These are phyloP conservation scores for Corymbia citriodora DNA, from an alignment of 441 rosid genomes.

Conservation along the genomic window DNA sequence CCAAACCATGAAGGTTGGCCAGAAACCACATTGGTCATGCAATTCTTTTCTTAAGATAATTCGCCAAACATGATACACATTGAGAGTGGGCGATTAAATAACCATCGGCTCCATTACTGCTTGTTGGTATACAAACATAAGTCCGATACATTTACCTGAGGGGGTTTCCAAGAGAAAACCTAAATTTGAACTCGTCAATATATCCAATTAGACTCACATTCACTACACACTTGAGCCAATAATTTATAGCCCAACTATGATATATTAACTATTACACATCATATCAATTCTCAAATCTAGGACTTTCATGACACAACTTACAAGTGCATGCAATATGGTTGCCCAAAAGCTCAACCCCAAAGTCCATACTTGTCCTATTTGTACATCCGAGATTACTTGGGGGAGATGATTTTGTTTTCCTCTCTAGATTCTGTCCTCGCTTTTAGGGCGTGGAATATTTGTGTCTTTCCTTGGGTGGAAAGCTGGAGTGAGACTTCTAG, in stretches of 20 bases:
- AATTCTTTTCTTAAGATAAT: neutral
- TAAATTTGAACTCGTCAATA: neutral
- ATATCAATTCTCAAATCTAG: neutral
- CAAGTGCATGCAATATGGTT: neutral
- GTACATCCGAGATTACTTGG: neutral
- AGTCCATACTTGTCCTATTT: neutral
- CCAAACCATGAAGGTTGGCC: neutral
- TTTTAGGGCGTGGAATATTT: neutral
- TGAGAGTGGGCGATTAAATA: neutral
- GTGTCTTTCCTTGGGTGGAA: neutral
- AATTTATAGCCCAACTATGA: neutral
- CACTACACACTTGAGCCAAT: neutral
- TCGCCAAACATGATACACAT: neutral
- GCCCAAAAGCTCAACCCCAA: neutral
- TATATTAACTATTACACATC: neutral
- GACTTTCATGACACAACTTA: neutral
- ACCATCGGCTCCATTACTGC: fast-evolving
- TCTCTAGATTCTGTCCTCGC: neutral
- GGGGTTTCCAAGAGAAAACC: neutral
- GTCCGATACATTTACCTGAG: neutral
- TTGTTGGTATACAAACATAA: neutral
- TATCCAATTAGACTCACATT: fast-evolving
- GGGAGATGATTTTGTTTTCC: neutral
- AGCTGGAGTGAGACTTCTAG: neutral
- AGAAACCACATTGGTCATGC: neutral